These are phyloP conservation scores for Megacollybia marginata DNA, from an alignment of 768 basidiomycete species.

Conservation along the genomic window DNA sequence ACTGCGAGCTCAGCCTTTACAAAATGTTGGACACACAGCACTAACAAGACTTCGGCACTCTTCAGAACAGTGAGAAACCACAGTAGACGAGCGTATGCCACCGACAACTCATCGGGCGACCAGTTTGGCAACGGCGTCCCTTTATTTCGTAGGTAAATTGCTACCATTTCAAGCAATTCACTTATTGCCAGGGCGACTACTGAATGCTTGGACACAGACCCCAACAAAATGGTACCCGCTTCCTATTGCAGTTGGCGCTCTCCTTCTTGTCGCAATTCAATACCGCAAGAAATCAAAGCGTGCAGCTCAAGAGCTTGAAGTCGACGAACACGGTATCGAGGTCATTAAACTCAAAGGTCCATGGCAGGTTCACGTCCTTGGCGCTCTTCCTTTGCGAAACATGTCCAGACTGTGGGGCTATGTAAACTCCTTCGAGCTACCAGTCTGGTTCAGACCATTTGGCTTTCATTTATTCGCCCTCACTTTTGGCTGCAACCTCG, in stretches of 20 bases:
- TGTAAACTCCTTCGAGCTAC: conserved; percentile 86
- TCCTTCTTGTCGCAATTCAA: conserved; percentile 76
- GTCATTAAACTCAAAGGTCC: conserved; percentile 79
- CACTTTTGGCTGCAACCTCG: conserved; percentile 90
- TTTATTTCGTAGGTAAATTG: conserved; percentile 40
- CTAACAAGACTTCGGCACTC: conserved; percentile 44
- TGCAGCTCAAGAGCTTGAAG: conserved; percentile 55
- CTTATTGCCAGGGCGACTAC: conserved; percentile 43
- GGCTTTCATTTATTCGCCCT: conserved; percentile 81
- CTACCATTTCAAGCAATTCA: conserved; percentile 1
- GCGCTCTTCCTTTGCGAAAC: conserved; percentile 88
- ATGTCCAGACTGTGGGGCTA: conserved; percentile 98
- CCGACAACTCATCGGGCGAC: no score
- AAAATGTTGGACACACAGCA: conserved; percentile 45
- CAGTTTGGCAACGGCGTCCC: conserved; percentile 26
- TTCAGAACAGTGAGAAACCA: conserved; percentile 35
- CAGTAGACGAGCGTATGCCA: conserved; percentile 21
- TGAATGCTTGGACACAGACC: conserved; percentile 77
- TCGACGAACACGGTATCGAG: conserved; percentile 81
- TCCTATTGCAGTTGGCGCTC: conserved; percentile 82
- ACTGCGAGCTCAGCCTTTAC: conserved; percentile 41
- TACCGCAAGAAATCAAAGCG: conserved; percentile 53
- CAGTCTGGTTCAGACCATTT: conserved; percentile 90
- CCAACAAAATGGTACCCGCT: conserved; percentile 95
- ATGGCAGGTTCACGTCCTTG: conserved; percentile 97